Conservation (phyloP, 2,329 filamentous ascomycete species). For the Nemania abortiva region DNA sequence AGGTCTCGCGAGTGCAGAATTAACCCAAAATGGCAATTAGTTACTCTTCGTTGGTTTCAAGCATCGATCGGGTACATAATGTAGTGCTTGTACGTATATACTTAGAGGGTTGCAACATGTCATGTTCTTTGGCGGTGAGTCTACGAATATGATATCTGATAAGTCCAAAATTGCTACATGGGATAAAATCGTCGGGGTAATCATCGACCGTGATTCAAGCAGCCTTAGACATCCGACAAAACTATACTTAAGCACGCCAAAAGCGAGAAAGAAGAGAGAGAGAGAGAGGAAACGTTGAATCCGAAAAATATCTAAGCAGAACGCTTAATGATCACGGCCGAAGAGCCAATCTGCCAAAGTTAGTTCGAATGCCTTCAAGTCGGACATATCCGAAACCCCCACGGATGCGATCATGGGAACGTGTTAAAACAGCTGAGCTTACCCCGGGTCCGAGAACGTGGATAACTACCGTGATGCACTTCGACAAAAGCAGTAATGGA, state of each 20-base stretch:
- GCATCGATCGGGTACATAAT: too few relatives aligned
- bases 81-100: too few relatives aligned
- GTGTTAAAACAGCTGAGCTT: conserved; percentile 30
- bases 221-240: not conserved
- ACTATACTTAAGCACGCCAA: not conserved
- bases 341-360: not conserved
- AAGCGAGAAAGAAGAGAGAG: not conserved
- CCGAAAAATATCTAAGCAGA: not conserved
- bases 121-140: not conserved
- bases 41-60: too few relatives aligned
- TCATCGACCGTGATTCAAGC: not conserved
- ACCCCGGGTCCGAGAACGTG: conserved; percentile 25
- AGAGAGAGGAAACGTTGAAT: not conserved
- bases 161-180: conserved; percentile 1
- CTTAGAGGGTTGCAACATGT: not conserved
- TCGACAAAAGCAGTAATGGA: conserved; percentile 28
- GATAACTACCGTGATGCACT: conserved; percentile 27
- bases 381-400: conserved; percentile 25
- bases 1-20: too few relatives aligned
- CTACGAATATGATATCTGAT: conserved; percentile 23
- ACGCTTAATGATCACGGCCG: not conserved
- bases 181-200: not conserved
- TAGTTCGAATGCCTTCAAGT: conserved; percentile 8
- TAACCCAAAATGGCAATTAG: too few relatives aligned
- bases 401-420: conserved; percentile 32